A percentile compares a stretch with the other conserved stretches of the same genome.
These are phyloP conservation scores for Rehmannia glutinosa DNA, from an alignment of 257 asterid species.

Conservation along the genomic window DNA sequence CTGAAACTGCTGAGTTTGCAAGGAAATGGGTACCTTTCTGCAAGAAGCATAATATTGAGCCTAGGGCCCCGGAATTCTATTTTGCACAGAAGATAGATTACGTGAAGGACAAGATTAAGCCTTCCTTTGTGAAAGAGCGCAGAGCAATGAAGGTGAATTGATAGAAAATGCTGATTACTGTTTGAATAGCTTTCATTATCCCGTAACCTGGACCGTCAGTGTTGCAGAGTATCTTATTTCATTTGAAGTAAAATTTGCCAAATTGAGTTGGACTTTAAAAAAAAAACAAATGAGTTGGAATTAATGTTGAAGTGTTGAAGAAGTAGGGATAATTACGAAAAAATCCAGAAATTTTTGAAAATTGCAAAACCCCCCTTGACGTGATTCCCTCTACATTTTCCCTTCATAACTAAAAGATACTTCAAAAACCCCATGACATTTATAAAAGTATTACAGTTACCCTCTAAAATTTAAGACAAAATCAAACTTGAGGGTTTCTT, in stretches of 20 bases:
- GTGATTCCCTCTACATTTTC: too few species aligned
- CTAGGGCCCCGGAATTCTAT: conserved; percentile 72
- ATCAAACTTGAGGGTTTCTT: too few species aligned
- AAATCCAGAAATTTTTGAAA: too few species aligned
- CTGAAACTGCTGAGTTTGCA: conserved; percentile 74
- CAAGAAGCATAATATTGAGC: conserved; percentile 61
- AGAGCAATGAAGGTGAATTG: conserved; percentile 65
- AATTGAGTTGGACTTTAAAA: neutral
- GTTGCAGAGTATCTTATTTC: neutral
- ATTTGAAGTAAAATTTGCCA: neutral
- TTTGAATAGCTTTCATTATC: neutral
- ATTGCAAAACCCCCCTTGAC: too few species aligned
- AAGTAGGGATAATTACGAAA: too few species aligned
- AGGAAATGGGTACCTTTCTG: conserved; percentile 76
- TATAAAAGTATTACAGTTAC: too few species aligned
- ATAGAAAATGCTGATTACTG: neutral
- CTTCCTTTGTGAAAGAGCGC: conserved; percentile 71
- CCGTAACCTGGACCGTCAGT: neutral
- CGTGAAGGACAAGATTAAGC: conserved; percentile 69
- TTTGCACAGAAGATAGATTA: conserved; percentile 67
- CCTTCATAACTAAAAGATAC: too few species aligned
- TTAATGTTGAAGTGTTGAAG: neutral
- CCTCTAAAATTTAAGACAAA: too few species aligned
- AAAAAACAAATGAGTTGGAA: neutral
- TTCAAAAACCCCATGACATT: too few species aligned